Evolutionary conservation across 495 filamentous ascomycete species (phyloP).

Genomic region (Aspergillus cristatus): DNA sequence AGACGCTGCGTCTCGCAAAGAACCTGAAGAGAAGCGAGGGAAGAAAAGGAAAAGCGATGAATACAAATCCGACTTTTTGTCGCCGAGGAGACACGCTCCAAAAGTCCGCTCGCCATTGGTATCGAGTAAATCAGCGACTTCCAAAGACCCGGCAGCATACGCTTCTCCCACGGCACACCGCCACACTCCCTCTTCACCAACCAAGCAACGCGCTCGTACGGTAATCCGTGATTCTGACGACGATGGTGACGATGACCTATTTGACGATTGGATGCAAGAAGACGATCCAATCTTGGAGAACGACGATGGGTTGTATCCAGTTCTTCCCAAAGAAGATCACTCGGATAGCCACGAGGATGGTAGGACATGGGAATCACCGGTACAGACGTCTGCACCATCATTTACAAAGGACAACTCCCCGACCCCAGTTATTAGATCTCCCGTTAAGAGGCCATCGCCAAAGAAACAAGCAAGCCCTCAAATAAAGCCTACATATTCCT

Average conservation of each 20-base stretch:
- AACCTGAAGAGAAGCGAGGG: conserved; percentile 39
- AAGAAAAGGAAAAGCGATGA: conserved; percentile 72
- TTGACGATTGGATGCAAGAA: conserved; percentile 13
- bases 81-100: conserved; percentile 19
- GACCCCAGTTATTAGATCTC: conserved; percentile 1
- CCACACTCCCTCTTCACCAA: background rate
- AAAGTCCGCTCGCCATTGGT: conserved; percentile 17
- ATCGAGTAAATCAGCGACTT: conserved; percentile 1
- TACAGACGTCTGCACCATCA: too few species aligned
- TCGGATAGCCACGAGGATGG: background rate
- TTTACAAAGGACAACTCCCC: background rate
- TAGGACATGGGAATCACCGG: conserved; percentile 1
- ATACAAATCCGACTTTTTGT: conserved; percentile 41
- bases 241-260: conserved; percentile 19
- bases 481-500: conserved; percentile 5
- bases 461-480: conserved; percentile 5
- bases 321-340: conserved; percentile 14
- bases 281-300: conserved; percentile 12
- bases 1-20: conserved; percentile 38
- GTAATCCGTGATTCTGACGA: conserved; percentile 41
- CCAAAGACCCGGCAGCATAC: background rate
- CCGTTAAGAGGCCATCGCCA: background rate
- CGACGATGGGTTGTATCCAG: conserved; percentile 21
- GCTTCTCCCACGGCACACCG: too few species aligned
- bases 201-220: conserved; percentile 7